Conservation (phyloP, 179 eudicot genomes). For the Corrigiola litoralis region DNA sequence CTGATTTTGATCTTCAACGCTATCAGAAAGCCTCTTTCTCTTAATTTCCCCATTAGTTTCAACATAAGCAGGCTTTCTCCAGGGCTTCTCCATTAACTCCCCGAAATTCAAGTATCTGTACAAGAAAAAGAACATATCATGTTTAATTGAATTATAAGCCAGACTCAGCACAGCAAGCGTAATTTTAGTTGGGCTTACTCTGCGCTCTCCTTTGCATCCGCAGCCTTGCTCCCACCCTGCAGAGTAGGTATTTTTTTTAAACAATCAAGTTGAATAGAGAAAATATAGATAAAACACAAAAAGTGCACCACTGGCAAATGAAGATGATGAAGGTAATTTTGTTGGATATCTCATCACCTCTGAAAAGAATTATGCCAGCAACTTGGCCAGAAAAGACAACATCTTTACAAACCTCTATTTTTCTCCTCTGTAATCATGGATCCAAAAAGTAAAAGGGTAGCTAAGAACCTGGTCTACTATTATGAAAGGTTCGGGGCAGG, state of each 20-base stretch:
- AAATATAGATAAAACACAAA: neutral
- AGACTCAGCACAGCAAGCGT: slow-evolving; percentile 1
- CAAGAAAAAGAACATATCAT: neutral
- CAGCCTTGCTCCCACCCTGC: slow-evolving; percentile 25
- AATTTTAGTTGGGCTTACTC: slow-evolving; percentile 19
- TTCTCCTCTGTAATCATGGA: too few species aligned
- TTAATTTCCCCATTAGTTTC: slow-evolving; percentile 12
- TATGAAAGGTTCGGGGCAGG: too few species aligned
- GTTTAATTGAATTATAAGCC: neutral
- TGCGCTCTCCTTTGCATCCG: slow-evolving; percentile 15
- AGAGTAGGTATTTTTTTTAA: neutral
- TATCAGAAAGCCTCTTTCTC: slow-evolving; percentile 15
- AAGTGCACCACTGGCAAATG: neutral
- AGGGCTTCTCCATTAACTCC: slow-evolving; percentile 11
- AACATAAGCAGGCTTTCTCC: slow-evolving; percentile 12
- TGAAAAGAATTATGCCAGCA: neutral
- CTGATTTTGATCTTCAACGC: slow-evolving; percentile 14
- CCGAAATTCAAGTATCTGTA: slow-evolving; percentile 15
- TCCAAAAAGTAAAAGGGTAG: too few species aligned
- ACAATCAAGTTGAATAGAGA: slow-evolving; percentile 6
- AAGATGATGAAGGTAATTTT: neutral
- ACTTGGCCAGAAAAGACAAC: neutral
- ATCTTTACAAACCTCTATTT: too few species aligned
- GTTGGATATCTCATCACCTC: too few species aligned
- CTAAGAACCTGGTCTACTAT: neutral